Percentiles rank a stretch among this genome's conserved stretches.
phyloP scores from a whole-genome alignment of 331 rosid species.

The Spiraea crenata region DNA sequence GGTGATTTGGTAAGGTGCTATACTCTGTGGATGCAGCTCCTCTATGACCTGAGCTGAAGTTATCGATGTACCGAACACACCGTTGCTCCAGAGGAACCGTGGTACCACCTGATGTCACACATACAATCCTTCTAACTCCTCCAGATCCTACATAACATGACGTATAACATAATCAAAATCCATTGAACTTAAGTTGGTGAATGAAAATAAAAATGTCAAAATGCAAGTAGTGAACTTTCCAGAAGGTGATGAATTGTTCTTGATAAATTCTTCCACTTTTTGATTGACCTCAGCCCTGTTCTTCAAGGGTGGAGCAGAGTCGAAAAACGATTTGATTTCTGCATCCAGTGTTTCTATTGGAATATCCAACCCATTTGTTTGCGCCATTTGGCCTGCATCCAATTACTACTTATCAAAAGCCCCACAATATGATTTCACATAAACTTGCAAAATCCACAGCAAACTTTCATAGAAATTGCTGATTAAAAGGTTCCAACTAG shows the following conservation, averaged over 20 bases:
- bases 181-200: slow-evolving; percentile 16
- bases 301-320: slow-evolving; percentile 79
- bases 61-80: slow-evolving; percentile 87
- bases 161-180: slow-evolving; percentile 6
- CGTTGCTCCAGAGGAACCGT: slow-evolving; percentile 92
- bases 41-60: slow-evolving; percentile 96
- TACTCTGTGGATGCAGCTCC: slow-evolving; percentile 98
- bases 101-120: slow-evolving; percentile 96
- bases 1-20: slow-evolving; percentile 21
- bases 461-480: not conserved
- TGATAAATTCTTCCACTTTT: slow-evolving; percentile 54
- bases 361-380: slow-evolving; percentile 31
- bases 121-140: slow-evolving; percentile 56
- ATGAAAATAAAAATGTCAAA: not conserved
- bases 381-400: slow-evolving; percentile 57
- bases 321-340: slow-evolving; percentile 64
- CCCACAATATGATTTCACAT: slow-evolving; percentile 7
- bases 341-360: slow-evolving; percentile 38
- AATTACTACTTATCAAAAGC: slow-evolving; percentile 8
- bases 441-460: slow-evolving; percentile 9
- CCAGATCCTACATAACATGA: slow-evolving; percentile 34
- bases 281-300: slow-evolving; percentile 38
- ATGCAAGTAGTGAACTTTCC: slow-evolving; percentile 38
- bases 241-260: slow-evolving; percentile 30
- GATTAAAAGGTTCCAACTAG: not conserved